A percentile compares a stretch with the other conserved stretches of the same genome.
Conservation (phyloP, 2,329 filamentous ascomycete genomes). For the Xylaria sp. region DNA sequence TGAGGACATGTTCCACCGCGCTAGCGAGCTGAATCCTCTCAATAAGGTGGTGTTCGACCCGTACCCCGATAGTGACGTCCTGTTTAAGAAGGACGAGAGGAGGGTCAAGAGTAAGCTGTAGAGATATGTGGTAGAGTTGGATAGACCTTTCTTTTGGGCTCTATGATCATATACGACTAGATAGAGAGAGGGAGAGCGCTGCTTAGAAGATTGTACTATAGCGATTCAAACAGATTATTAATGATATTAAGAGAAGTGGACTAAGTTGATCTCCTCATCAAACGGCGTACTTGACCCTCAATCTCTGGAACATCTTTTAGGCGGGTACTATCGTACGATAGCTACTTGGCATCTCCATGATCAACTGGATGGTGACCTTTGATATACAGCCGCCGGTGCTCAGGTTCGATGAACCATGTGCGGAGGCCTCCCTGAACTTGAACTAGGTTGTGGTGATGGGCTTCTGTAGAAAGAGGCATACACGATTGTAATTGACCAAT, state of each 20-base stretch:
- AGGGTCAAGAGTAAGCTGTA: constrained; percentile 53
- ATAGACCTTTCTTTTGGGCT: background rate
- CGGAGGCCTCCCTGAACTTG: too few species aligned
- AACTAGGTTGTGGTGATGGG: too few species aligned
- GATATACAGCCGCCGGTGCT: too few species aligned
- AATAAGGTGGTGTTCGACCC: constrained; percentile 74
- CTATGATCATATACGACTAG: background rate
- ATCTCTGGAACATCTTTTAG: too few species aligned
- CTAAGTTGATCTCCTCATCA: background rate
- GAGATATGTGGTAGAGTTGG: background rate
- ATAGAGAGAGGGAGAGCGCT: background rate
- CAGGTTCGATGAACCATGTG: too few species aligned
- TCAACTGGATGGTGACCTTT: too few species aligned
- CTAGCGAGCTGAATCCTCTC: constrained; percentile 72
- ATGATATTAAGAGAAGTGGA: background rate
- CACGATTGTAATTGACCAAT: too few species aligned
- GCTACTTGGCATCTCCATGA: too few species aligned
- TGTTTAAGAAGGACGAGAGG: constrained; percentile 63
- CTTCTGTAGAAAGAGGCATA: too few species aligned
- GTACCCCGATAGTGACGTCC: constrained; percentile 63
- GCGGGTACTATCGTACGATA: too few species aligned
- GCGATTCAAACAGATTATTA: background rate
- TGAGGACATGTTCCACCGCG: constrained; percentile 74
- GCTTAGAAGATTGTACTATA: background rate
- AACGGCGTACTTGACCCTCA: too few species aligned